Conservation (phyloP, 2,329 filamentous ascomycete species). For the Pseudonectria foliicola region DNA sequence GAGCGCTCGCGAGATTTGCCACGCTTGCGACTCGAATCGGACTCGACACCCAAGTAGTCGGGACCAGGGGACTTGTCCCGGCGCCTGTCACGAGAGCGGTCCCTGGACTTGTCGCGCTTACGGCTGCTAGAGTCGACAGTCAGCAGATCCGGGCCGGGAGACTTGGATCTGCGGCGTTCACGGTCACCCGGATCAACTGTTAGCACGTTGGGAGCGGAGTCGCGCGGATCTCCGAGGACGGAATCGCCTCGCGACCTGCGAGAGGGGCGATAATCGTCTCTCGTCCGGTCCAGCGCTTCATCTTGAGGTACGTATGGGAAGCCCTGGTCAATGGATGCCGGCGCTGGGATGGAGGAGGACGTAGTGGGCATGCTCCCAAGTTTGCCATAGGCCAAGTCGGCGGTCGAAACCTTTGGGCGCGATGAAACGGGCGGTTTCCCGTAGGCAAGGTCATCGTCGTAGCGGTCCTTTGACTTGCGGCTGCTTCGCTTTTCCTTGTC, state of each 20-base stretch:
- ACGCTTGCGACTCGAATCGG: slow-evolving; percentile 1
- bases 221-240: slow-evolving; percentile 29
- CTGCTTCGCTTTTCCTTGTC: slow-evolving; percentile 32
- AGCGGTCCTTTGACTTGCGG: slow-evolving; percentile 20
- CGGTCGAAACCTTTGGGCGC: slow-evolving; percentile 15
- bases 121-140: slow-evolving; percentile 14
- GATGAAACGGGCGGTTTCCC: slow-evolving; percentile 28
- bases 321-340: slow-evolving; percentile 6
- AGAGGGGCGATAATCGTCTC: slow-evolving; percentile 13
- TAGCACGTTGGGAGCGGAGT: slow-evolving; percentile 32
- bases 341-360: slow-evolving; percentile 11
- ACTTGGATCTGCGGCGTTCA: slow-evolving; percentile 26
- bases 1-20: slow-evolving; percentile 6
- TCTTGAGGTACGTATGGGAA: slow-evolving; percentile 8
- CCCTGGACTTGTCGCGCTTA: slow-evolving; percentile 16
- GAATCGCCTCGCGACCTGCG: slow-evolving; percentile 16
- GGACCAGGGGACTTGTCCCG: slow-evolving; percentile 15
- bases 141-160: slow-evolving; percentile 13
- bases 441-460: slow-evolving; percentile 45
- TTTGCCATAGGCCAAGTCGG: slow-evolving; percentile 20
- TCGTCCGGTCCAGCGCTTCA: slow-evolving; percentile 6
- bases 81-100: background rate
- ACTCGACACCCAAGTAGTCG: background rate
- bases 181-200: slow-evolving; percentile 33
- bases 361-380: slow-evolving; percentile 11